These are phyloP conservation scores for Odontarrhena argentea DNA, from an alignment of 345 rosid genomes.

Conservation along the genomic window DNA sequence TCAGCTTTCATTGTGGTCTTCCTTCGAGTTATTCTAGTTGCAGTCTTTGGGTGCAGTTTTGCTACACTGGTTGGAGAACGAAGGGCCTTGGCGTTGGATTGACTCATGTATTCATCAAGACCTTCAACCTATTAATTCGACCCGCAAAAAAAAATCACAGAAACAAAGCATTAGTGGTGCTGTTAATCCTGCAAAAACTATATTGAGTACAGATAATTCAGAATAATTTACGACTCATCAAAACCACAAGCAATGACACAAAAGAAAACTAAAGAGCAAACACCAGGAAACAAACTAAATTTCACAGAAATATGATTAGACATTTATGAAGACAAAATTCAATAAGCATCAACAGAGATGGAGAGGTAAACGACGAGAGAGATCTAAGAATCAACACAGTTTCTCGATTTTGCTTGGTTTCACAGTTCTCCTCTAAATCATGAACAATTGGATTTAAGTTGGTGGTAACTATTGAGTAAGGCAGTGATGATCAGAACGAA, in stretches of 20 bases:
- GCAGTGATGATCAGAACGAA: neutral
- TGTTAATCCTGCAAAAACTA: neutral
- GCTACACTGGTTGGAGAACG: constrained; percentile 48
- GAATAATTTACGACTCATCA: neutral
- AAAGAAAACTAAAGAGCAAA: neutral
- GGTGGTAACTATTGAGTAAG: neutral
- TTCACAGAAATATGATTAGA: neutral
- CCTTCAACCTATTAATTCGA: constrained; percentile 68
- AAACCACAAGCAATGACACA: neutral
- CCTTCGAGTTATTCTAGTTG: constrained; percentile 53
- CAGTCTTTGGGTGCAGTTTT: constrained; percentile 38
- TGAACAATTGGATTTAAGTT: no score
- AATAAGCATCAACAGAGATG: neutral
- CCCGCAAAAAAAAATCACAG: neutral
- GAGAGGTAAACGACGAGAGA: neutral
- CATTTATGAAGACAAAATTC: neutral
- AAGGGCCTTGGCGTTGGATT: constrained; percentile 34
- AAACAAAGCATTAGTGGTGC: constrained; percentile 18
- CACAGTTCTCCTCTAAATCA: no score
- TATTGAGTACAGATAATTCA: constrained; percentile 1
- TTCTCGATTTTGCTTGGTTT: no score
- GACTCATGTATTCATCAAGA: constrained; percentile 58
- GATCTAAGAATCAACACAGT: no score
- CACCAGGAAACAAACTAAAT: neutral
- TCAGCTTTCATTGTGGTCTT: constrained; percentile 44